Evolutionary conservation across 768 basidiomycete genomes (phyloP).

Genomic region (Leccinellum albellum): DNA sequence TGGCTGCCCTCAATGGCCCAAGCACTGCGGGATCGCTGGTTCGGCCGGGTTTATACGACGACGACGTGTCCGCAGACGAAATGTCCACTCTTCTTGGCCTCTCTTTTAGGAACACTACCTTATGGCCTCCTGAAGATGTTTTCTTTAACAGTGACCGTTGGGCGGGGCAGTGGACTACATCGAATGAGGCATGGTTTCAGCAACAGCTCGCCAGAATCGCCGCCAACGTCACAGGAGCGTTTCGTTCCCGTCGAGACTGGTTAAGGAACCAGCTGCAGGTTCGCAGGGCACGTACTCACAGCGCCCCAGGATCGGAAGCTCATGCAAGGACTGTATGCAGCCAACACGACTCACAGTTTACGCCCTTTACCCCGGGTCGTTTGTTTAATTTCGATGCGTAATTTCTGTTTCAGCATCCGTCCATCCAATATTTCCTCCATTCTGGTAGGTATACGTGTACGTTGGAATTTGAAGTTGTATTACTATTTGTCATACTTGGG

Average conservation of each 20-base stretch:
- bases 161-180: background rate
- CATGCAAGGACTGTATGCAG: background rate
- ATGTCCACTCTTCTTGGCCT: background rate
- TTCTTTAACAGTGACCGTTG: background rate
- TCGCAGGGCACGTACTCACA: background rate
- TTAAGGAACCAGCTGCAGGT: background rate
- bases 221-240: background rate
- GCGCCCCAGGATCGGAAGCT: background rate
- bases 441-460: no score
- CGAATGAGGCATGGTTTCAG: background rate
- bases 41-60: background rate
- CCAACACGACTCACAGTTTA: background rate
- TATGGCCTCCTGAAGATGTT: background rate
- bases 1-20: background rate
- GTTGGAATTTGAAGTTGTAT: no score
- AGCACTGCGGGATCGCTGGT: background rate
- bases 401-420: background rate
- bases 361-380: background rate
- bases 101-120: background rate
- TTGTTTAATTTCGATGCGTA: background rate
- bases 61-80: background rate
- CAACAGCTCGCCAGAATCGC: background rate
- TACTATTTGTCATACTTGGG: no score
- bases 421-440: no score
- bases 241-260: background rate